Percentiles rank a stretch among this genome's conserved stretches.
phyloP scores from a whole-genome alignment of 805 yeast genomes.

The Schizosaccharomyces osmophilus region DNA sequence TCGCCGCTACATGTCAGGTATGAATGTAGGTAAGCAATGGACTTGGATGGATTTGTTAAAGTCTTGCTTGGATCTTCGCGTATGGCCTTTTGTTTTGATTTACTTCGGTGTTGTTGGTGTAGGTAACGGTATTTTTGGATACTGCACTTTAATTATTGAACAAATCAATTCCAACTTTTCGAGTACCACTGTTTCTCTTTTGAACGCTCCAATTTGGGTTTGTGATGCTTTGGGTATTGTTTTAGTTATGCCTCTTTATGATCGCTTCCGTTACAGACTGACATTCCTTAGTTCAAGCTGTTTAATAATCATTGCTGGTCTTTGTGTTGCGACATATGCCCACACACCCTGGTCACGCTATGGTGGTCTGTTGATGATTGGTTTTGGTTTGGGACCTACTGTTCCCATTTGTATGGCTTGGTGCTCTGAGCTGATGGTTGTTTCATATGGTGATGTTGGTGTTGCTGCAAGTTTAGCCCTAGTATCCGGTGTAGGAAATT shows the following conservation, averaged over 20 bases:
- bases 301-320: slow-evolving; percentile 44
- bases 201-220: slow-evolving; percentile 78
- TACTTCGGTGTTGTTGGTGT: slow-evolving; percentile 82
- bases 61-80: slow-evolving; percentile 35
- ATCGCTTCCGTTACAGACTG: slow-evolving; percentile 32
- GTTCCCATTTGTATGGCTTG: slow-evolving; percentile 73
- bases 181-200: slow-evolving; percentile 44
- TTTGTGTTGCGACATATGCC: slow-evolving; percentile 43
- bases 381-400: slow-evolving; percentile 76
- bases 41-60: slow-evolving; percentile 34
- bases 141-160: slow-evolving; percentile 53
- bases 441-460: slow-evolving; percentile 60
- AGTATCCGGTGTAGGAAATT: slow-evolving; percentile 66
- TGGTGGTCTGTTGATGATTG: slow-evolving; percentile 59
- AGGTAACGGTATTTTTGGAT: slow-evolving; percentile 69
- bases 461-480: slow-evolving; percentile 62
- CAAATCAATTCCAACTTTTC: slow-evolving; percentile 36
- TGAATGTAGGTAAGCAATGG: not conserved
- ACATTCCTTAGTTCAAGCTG: slow-evolving; percentile 43
- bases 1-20: slow-evolving; percentile 10
- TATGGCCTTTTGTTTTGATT: slow-evolving; percentile 69
- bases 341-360: slow-evolving; percentile 54
- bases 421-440: slow-evolving; percentile 50
- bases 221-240: slow-evolving; percentile 59
- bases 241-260: slow-evolving; percentile 57